These are phyloP conservation scores for Boechera retrofracta DNA, from an alignment of 345 rosid species.

Conservation along the genomic window DNA sequence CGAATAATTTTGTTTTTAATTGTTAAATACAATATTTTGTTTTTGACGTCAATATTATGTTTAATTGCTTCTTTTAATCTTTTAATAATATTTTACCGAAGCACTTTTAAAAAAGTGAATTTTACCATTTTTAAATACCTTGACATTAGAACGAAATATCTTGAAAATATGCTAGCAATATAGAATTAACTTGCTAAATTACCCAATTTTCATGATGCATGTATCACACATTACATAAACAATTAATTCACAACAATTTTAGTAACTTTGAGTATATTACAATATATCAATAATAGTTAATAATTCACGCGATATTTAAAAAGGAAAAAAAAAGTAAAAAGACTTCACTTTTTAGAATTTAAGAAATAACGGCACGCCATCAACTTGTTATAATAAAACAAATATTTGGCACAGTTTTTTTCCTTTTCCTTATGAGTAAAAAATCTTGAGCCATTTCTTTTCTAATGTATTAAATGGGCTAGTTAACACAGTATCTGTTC, in stretches of 20 bases:
- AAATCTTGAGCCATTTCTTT: neutral
- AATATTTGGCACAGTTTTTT: neutral
- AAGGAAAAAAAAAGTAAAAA: neutral
- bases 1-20: neutral
- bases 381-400: constrained; percentile 6
- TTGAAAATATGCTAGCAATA: neutral
- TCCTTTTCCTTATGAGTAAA: no score
- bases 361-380: neutral
- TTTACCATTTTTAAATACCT: neutral
- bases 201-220: neutral
- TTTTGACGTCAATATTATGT: no score
- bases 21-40: neutral
- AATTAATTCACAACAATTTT: neutral
- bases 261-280: neutral
- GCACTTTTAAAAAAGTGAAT: neutral
- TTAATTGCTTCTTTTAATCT: neutral
- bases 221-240: neutral
- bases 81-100: neutral
- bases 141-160: neutral
- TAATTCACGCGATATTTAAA: neutral
- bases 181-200: constrained; percentile 3
- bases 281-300: neutral
- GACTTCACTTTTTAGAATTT: neutral
- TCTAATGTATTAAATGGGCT: neutral
- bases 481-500: neutral